A percentile compares a stretch with the other conserved stretches of the same genome.
phyloP scores from a whole-genome alignment of 1,139 yeast genomes.

The Blastobotrys elegans region DNA sequence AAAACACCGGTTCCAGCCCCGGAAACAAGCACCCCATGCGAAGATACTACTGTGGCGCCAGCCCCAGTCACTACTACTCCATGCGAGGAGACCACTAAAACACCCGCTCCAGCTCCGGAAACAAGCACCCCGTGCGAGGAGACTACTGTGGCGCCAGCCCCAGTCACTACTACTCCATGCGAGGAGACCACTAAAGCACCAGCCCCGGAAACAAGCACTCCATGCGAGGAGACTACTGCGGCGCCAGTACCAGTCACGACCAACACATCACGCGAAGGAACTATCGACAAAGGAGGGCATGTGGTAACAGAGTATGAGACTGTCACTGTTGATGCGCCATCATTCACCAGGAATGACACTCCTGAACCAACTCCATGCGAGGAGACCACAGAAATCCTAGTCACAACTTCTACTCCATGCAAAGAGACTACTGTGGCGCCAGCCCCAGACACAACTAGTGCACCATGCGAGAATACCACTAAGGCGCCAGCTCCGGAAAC shows the following conservation, averaged over 20 bases:
- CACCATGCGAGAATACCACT: not conserved
- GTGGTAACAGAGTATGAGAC: too few relatives aligned
- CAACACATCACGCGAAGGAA: not conserved
- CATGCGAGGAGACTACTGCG: conserved; percentile 1
- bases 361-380: not conserved
- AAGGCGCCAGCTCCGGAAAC: not conserved
- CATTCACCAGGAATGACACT: too few relatives aligned
- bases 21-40: not conserved
- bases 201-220: not conserved
- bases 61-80: not conserved
- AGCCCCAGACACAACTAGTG: not conserved
- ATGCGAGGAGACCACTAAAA: not conserved
- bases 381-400: too few relatives aligned
- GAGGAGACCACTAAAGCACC: not conserved
- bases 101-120: not conserved
- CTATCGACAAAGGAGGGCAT: too few relatives aligned
- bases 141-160: not conserved
- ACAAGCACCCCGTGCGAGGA: not conserved
- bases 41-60: not conserved
- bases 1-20: not conserved
- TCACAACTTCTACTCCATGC: not conserved
- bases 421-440: not conserved
- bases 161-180: not conserved
- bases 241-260: not conserved
- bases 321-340: too few relatives aligned